phyloP scores from a whole-genome alignment of 371 early-diverging fungal species.

The Blastocladiella emersonii region DNA sequence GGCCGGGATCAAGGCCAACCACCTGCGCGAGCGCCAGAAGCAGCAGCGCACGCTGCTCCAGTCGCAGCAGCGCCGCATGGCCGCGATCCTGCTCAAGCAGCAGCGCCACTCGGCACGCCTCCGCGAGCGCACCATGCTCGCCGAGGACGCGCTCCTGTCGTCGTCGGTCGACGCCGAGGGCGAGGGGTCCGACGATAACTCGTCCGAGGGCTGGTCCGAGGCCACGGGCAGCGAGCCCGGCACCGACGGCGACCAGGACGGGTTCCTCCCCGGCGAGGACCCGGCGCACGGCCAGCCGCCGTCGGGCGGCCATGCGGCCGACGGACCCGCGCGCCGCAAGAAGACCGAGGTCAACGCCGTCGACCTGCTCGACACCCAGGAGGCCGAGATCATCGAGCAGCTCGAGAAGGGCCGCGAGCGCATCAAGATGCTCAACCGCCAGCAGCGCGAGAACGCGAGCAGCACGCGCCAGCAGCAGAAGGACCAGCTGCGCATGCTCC shows the following conservation, averaged over 20 bases:
- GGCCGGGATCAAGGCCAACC: neutral
- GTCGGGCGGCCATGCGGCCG: too few relatives aligned
- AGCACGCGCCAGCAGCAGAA: neutral
- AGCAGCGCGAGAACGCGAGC: neutral
- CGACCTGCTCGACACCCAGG: neutral
- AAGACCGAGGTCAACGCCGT: neutral
- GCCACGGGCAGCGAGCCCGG: neutral
- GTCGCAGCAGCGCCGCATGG: neutral
- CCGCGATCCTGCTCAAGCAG: neutral
- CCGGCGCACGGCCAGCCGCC: too few relatives aligned
- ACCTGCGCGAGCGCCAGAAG: conserved; percentile 2
- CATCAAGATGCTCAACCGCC: neutral
- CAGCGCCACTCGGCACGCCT: neutral
- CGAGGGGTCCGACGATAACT: neutral
- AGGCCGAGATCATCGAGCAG: neutral
- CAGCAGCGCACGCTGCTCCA: neutral
- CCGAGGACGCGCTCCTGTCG: neutral
- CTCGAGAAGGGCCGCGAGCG: neutral
- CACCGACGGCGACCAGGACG: neutral
- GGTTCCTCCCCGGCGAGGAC: neutral
- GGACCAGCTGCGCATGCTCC: neutral
- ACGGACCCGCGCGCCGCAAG: too few relatives aligned
- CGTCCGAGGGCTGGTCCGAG: too few relatives aligned
- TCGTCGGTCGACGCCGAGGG: neutral
- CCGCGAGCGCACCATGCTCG: neutral